These are phyloP conservation scores for Tuber brumale DNA, from an alignment of 495 filamentous ascomycete genomes.

Conservation along the genomic window DNA sequence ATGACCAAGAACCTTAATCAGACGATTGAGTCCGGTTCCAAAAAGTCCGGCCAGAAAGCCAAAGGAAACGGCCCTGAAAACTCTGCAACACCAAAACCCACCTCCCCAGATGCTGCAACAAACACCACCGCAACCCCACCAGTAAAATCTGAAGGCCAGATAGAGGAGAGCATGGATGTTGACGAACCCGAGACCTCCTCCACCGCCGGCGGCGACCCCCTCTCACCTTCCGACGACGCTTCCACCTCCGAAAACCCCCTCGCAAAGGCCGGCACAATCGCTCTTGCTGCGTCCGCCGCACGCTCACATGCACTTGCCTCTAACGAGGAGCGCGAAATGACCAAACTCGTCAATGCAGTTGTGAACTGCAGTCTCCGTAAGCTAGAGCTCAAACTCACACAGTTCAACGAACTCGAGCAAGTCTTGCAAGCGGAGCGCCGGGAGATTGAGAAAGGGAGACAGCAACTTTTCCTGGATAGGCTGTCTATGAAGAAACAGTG, in stretches of 20 bases:
- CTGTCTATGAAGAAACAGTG: slow-evolving; percentile 83
- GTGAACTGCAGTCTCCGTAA: slow-evolving; percentile 50
- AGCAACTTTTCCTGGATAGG: slow-evolving; percentile 88
- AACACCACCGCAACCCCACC: slow-evolving; percentile 43
- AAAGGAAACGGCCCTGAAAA: slow-evolving; percentile 54
- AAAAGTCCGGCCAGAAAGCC: slow-evolving; percentile 47
- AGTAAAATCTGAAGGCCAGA: slow-evolving; percentile 51
- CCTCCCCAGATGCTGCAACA: slow-evolving; percentile 17
- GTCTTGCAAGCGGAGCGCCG: slow-evolving; percentile 85
- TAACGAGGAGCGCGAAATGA: slow-evolving; percentile 94
- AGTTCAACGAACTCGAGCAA: slow-evolving; percentile 92
- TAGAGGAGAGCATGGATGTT: slow-evolving; percentile 54
- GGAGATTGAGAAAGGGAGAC: slow-evolving; percentile 81
- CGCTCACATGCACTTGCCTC: slow-evolving; percentile 82
- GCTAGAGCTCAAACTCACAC: slow-evolving; percentile 54
- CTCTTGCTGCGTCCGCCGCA: slow-evolving; percentile 76
- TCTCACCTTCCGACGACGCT: slow-evolving; percentile 41
- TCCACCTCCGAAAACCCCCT: slow-evolving; percentile 45
- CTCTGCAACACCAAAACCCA: slow-evolving; percentile 45
- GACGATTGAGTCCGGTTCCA: slow-evolving; percentile 56
- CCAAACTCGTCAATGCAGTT: slow-evolving; percentile 74
- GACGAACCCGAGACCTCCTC: slow-evolving; percentile 55
- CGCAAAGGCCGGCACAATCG: slow-evolving; percentile 65
- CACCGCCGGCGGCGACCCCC: slow-evolving; percentile 51
- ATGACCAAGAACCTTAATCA: slow-evolving; percentile 68